Base-by-base conservation (phyloP, 495 filamentous ascomycete species). In the Staphylotrichum longicolle region DNA sequence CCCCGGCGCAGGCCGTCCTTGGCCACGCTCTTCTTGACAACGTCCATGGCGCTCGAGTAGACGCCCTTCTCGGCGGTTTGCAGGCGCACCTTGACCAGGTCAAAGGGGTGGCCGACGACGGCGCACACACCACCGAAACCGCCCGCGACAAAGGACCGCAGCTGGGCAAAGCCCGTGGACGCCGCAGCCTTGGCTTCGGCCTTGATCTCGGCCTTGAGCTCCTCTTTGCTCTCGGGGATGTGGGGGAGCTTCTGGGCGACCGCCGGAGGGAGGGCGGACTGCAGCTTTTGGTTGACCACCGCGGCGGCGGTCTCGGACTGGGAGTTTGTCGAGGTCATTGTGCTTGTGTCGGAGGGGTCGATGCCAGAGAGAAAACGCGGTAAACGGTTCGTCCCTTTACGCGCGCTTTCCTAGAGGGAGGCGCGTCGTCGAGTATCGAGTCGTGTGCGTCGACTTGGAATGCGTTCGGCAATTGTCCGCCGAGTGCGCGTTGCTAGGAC, bases 41-140 rank as follows among this genome's bases (percentile, higher is more conserved):
- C 93, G 79, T 98, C 95, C 64, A 98, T 83, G 7, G 95, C 94
- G 39, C 88, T 86, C 11, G 80, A 86, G 75, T 98, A 98, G 49
- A 96, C 88, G 11, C 94, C 95, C 78, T 86, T 89, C 76, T 96
- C 91, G 15, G 94, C 91, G 1, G 94, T 98, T 80, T 98, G 94
- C 73, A 98, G 73, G 42, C 95, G 89, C 60, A 98, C 94, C 77
- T 98, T 98, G 69, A 98, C 93, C 62, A 98, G 80, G 70, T 98
- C 94, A 70, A 98, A 98, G 7, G 94, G 94, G 76, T 98, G 95
- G 46, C 94, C 94, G 63, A 93, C 86, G 46, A 98, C 95, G 34
- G 94, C 93, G 76, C 90, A 97, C 37, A 98, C 79, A 69, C 95
- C 95, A 62, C 94, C 94, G 56, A 93, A 93, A 39, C 91, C 95